Evolutionary conservation across 2,329 filamentous ascomycete species (phyloP).

Genomic region (Leptographium radiaticola): DNA sequence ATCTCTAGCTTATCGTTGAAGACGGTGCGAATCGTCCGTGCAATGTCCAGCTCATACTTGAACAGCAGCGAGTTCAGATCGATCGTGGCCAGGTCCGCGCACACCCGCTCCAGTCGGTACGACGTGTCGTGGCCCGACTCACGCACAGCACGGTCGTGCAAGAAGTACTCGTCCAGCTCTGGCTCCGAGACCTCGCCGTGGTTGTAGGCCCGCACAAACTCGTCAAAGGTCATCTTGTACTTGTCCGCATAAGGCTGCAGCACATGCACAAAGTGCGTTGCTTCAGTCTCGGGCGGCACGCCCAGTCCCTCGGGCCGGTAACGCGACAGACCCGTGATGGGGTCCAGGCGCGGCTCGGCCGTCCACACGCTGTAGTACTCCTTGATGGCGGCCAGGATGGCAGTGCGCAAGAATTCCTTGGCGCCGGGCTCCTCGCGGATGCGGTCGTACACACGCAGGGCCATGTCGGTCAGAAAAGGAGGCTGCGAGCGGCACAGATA

Average conservation of each 20-base stretch:
- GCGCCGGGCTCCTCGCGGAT: constrained; percentile 78
- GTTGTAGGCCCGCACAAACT: constrained; percentile 88
- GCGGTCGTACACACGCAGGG: constrained; percentile 80
- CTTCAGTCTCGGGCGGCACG: constrained; percentile 84
- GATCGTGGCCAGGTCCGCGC: constrained; percentile 80
- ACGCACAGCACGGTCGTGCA: constrained; percentile 88
- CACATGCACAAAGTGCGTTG: constrained; percentile 74
- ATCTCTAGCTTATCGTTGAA: constrained; percentile 77
- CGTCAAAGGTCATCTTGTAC: constrained; percentile 64
- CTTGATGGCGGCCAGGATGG: constrained; percentile 87
- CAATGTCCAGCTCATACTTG: constrained; percentile 95
- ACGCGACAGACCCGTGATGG: constrained; percentile 63
- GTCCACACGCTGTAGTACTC: constrained; percentile 91
- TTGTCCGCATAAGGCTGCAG: constrained; percentile 74
- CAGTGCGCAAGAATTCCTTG: constrained; percentile 64
- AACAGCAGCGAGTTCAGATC: constrained; percentile 91
- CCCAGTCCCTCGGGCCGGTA: constrained; percentile 76
- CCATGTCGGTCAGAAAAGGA: constrained; percentile 95
- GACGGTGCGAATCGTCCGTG: constrained; percentile 67
- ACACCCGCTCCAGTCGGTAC: constrained; percentile 80
- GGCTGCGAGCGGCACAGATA: constrained; percentile 91
- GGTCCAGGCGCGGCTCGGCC: constrained; percentile 63
- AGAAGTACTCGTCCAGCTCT: constrained; percentile 86
- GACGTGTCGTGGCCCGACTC: constrained; percentile 96
- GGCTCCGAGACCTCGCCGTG: constrained; percentile 62